phyloP scores from a whole-genome alignment of 2,329 filamentous ascomycete species.

The Venturia carpophila region DNA sequence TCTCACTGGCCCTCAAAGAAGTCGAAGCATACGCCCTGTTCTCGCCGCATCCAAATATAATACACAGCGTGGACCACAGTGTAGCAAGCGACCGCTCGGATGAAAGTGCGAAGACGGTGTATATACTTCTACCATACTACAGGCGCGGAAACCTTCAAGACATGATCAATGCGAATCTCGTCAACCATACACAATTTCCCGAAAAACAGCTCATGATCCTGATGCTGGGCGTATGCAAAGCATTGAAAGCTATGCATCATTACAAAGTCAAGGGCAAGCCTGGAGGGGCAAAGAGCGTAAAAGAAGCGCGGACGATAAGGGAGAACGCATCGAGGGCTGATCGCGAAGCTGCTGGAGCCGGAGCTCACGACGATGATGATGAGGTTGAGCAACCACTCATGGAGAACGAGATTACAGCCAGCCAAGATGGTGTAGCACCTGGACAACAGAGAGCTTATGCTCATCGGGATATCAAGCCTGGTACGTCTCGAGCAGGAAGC shows the following conservation, averaged over 20 bases:
- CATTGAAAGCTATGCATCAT: constrained; percentile 83
- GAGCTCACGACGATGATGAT: constrained; percentile 37
- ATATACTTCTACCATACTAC: constrained; percentile 94
- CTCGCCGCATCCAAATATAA: constrained; percentile 73
- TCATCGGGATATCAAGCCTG: constrained; percentile 95
- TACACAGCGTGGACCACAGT: constrained; percentile 73
- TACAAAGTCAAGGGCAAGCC: constrained; percentile 59
- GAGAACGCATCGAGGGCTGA: constrained; percentile 50
- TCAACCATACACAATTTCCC: constrained; percentile 87
- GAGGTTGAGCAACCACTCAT: constrained; percentile 60
- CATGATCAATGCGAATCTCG: constrained; percentile 95
- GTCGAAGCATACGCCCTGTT: constrained; percentile 96
- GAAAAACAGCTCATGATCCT: constrained; percentile 81
- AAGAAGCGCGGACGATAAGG: constrained; percentile 48
- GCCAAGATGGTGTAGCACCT: constrained; percentile 59
- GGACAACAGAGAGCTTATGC: constrained; percentile 74
- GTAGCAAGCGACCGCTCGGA: constrained; percentile 65
- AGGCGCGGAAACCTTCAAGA: constrained; percentile 92
- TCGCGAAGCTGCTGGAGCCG: constrained; percentile 36
- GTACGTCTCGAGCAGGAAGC: constrained; percentile 41
- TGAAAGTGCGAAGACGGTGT: constrained; percentile 79
- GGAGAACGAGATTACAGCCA: constrained; percentile 63
- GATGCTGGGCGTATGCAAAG: constrained; percentile 86
- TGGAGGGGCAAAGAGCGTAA: constrained; percentile 41
- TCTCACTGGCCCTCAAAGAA: constrained; percentile 89